Evolutionary conservation across 106 monocot genomes (phyloP), one percentile per base, ranked within the genome.

Genomic region (Dioscorea zingiberensis): DNA sequence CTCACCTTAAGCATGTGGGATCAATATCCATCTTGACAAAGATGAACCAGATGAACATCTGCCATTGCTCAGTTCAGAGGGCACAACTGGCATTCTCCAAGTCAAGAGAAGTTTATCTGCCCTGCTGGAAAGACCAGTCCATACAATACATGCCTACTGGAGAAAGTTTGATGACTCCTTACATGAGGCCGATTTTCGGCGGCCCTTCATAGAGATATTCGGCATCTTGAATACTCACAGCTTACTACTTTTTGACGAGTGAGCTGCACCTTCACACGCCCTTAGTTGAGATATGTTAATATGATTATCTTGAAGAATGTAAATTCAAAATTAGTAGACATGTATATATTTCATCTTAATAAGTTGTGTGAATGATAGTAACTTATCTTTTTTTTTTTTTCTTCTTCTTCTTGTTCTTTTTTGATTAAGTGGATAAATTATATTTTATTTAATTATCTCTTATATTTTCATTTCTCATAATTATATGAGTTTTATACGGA

Each of bases 111-210:
- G 83, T 32, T 26, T 86, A 15, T 67, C 86, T 0, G 47, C 81
- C 66, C 77, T 90, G 17, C 22, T 90, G 0, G 90, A 80, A 44
- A 90, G 83, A 63, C 86, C 86, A 0, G 80, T 59, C 45, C 86
- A 83, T 63, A 91, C 81, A 10, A 83, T 91, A 59, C 90, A 91
- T 59, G 71, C 61, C 53, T 77, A 78, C 19, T 91, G 90, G 90
- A 83, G 90, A 72, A 91, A 69, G 69, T 91, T 86, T n/a, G 86
- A 91, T 46, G 86, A 91, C 61, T 47, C 32, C n/a, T 16, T 91
- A 78, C 77, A 91, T 87, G 90, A 83, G 90, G 44, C 90, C 86
- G 11, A 27, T 91, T 21, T 91, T 91, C 60, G 86, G 90, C 53
- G 86, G 90, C 10, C 78, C 86, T 55, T 23, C 3, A 0, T 18